Conservation (phyloP, 1,139 yeast species). For the Pichia sp. region DNA sequence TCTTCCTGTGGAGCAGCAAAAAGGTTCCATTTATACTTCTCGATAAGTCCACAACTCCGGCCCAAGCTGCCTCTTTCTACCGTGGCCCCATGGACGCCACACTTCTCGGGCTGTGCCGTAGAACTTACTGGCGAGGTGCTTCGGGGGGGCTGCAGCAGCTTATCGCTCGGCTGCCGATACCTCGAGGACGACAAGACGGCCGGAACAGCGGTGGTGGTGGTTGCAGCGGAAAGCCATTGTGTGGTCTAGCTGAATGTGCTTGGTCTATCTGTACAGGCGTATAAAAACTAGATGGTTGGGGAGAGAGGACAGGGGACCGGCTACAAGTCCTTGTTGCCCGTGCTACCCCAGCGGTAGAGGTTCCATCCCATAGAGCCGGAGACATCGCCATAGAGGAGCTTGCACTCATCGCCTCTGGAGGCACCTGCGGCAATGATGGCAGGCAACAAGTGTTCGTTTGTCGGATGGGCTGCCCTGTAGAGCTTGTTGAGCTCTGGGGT, state of each 20-base stretch:
- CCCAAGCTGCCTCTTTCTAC: too few relatives aligned
- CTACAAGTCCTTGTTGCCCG: slow-evolving; percentile 4
- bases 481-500: slow-evolving; percentile 34
- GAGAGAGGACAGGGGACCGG: not conserved
- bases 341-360: slow-evolving; percentile 43
- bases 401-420: slow-evolving; percentile 37
- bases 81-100: not conserved
- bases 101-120: not conserved
- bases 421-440: slow-evolving; percentile 66
- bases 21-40: too few relatives aligned
- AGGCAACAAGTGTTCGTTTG: slow-evolving; percentile 71
- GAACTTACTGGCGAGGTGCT: too few relatives aligned
- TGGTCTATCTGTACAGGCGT: too few relatives aligned
- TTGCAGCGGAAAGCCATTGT: too few relatives aligned
- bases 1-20: too few relatives aligned
- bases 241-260: too few relatives aligned
- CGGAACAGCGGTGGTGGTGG: too few relatives aligned
- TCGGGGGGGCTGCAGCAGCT: too few relatives aligned
- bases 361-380: slow-evolving; percentile 64
- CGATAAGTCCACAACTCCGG: not conserved
- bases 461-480: slow-evolving; percentile 61
- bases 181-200: too few relatives aligned
- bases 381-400: slow-evolving; percentile 46
- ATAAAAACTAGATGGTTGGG: too few relatives aligned
- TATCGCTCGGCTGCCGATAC: too few relatives aligned